A percentile compares a stretch with the other conserved stretches of the same genome.
Conservation (phyloP, 169 alveolate genomes). For the Plasmodium coatneyi region DNA sequence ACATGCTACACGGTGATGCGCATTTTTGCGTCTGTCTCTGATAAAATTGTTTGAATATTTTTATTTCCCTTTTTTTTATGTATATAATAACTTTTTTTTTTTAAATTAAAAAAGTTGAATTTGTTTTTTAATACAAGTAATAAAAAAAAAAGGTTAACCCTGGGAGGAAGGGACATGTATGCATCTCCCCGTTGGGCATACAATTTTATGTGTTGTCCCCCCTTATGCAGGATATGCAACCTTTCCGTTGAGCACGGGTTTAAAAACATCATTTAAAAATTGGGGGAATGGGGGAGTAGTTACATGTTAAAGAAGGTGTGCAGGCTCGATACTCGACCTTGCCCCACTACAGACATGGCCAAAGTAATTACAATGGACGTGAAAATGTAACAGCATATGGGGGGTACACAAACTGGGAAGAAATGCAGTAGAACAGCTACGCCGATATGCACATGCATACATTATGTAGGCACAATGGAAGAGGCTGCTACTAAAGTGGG, state of each 20-base stretch:
- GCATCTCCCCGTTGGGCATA: neutral
- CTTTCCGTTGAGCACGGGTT: neutral
- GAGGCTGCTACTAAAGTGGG: neutral
- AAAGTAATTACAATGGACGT: neutral
- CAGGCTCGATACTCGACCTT: neutral
- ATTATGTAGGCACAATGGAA: neutral
- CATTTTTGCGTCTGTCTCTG: conserved; percentile 18
- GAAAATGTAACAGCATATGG: neutral
- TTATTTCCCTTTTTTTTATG: neutral
- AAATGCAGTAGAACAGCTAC: neutral
- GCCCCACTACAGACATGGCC: neutral
- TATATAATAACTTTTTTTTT: conserved; percentile 16
- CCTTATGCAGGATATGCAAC: neutral
- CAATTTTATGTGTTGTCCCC: neutral
- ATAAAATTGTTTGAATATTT: conserved; percentile 13
- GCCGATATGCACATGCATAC: neutral
- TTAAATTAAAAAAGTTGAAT: conserved; percentile 11
- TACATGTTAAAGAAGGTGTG: neutral
- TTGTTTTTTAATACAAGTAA: conserved; percentile 2
- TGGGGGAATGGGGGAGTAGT: neutral
- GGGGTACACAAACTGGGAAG: neutral
- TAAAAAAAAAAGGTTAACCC: neutral
- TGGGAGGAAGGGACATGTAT: neutral
- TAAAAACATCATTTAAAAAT: neutral
- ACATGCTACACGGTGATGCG: neutral